phyloP scores from a whole-genome alignment of 495 filamentous ascomycete genomes.

The Wilcoxina mikolae region DNA sequence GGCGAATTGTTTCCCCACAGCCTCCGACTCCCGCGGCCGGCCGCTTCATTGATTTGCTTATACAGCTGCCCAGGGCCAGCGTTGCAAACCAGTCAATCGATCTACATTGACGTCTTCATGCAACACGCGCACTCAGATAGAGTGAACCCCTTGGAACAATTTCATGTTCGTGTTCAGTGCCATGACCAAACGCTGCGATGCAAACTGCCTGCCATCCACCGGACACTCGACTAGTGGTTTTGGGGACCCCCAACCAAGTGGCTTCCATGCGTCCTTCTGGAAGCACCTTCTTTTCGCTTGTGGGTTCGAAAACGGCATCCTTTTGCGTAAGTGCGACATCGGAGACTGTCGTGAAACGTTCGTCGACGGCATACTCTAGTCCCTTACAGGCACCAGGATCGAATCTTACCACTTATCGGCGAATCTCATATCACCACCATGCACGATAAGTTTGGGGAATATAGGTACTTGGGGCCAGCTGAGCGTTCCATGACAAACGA shows the following conservation, averaged over 20 bases:
- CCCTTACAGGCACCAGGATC: background rate
- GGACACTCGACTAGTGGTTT: constrained; percentile 11
- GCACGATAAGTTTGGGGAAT: constrained; percentile 16
- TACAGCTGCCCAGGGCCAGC: too few species aligned
- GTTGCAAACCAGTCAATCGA: too few species aligned
- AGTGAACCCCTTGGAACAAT: too few species aligned
- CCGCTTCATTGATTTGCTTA: too few species aligned
- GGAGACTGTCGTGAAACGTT: background rate
- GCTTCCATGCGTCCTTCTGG: constrained; percentile 20
- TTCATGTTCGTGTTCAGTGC: too few species aligned
- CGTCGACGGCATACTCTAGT: background rate
- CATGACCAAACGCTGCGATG: too few species aligned
- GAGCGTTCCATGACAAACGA: too few species aligned
- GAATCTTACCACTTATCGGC: background rate
- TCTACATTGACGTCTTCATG: too few species aligned
- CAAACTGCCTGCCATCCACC: background rate
- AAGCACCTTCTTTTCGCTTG: constrained; percentile 21
- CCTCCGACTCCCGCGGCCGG: too few species aligned
- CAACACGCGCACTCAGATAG: too few species aligned
- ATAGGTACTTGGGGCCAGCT: too few species aligned
- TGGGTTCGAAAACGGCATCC: constrained; percentile 23
- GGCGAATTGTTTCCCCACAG: too few species aligned
- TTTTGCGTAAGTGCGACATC: constrained; percentile 15
- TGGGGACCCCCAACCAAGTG: background rate
- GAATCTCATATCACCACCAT: constrained; percentile 1